A percentile compares a stretch with the other conserved stretches of the same genome.
These are phyloP conservation scores for Lycium ferocissimum DNA, from an alignment of 257 asterid genomes.

Conservation along the genomic window DNA sequence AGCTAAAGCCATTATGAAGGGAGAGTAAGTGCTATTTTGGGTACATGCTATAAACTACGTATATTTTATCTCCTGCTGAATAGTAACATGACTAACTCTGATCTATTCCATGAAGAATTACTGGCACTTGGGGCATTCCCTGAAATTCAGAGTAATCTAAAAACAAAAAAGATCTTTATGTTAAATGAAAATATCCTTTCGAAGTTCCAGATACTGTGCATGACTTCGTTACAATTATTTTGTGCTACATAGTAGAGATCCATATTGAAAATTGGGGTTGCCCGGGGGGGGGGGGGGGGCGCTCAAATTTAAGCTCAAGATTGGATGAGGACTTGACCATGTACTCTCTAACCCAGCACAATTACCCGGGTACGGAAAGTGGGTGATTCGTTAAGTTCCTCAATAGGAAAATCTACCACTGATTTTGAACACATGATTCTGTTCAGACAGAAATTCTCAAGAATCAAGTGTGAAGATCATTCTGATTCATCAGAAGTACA, in stretches of 20 bases:
- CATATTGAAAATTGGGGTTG: constrained; percentile 11
- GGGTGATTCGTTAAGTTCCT: background rate
- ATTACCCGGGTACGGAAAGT: background rate
- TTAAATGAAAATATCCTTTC: background rate
- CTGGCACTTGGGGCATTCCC: constrained; percentile 20
- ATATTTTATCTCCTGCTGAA: background rate
- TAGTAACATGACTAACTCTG: constrained; percentile 19
- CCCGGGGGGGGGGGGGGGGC: no score
- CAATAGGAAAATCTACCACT: constrained; percentile 6
- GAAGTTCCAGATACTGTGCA: constrained; percentile 23
- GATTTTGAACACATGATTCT: constrained; percentile 15
- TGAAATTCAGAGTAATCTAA: constrained; percentile 5
- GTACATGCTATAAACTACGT: background rate
- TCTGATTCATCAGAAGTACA: constrained; percentile 23
- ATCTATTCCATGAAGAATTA: constrained; percentile 4
- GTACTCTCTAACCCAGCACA: constrained; percentile 22
- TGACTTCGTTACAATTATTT: background rate
- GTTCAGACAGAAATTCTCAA: background rate
- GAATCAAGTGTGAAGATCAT: constrained; percentile 9
- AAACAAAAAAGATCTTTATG: background rate
- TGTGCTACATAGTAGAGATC: constrained; percentile 6
- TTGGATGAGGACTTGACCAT: background rate
- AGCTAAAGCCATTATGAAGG: background rate
- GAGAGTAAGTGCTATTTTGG: constrained; percentile 7
- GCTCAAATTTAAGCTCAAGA: constrained; percentile 9